A percentile compares a stretch with the other conserved stretches of the same genome.
These are phyloP conservation scores for Aspergillus awamori DNA, from an alignment of 2,329 filamentous ascomycete genomes.

Conservation along the genomic window DNA sequence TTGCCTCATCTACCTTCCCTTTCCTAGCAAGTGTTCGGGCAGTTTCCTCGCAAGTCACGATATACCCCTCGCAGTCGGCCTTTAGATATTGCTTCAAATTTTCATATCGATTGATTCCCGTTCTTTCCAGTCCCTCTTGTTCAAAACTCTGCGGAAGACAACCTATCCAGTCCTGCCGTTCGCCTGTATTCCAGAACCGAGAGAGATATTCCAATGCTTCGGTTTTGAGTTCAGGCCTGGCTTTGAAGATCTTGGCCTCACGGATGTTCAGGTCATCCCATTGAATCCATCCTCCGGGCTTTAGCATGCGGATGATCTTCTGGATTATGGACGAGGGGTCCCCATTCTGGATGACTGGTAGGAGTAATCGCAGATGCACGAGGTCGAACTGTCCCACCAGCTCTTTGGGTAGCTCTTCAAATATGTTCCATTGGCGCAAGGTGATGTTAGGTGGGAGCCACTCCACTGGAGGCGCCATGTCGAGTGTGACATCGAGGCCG, in stretches of 20 bases:
- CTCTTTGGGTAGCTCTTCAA: constrained; percentile 15
- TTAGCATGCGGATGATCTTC: constrained; percentile 8
- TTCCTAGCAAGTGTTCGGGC: neutral
- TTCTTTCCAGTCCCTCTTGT: neutral
- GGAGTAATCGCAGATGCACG: constrained; percentile 23
- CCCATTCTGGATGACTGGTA: constrained; percentile 9
- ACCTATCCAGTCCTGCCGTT: constrained; percentile 10
- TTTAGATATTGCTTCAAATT: neutral
- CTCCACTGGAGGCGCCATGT: constrained; percentile 9
- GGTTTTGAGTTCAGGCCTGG: neutral
- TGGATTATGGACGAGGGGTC: constrained; percentile 6
- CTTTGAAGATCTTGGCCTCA: neutral
- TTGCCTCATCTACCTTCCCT: neutral
- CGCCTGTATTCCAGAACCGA: constrained; percentile 4
- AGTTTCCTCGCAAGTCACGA: constrained; percentile 6
- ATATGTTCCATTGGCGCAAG: constrained; percentile 20
- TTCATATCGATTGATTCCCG: neutral
- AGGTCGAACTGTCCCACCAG: constrained; percentile 28
- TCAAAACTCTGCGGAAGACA: constrained; percentile 1
- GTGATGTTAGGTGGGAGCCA: constrained; percentile 20
- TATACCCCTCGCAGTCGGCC: neutral
- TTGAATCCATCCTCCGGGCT: constrained; percentile 15
- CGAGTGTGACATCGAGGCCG: constrained; percentile 22
- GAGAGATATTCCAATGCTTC: constrained; percentile 5
- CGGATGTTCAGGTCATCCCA: constrained; percentile 12